A percentile compares a stretch with the other conserved stretches of the same genome.
Evolutionary conservation across 805 yeast species (phyloP).

Genomic region (Wickerhamiella azyma): DNA sequence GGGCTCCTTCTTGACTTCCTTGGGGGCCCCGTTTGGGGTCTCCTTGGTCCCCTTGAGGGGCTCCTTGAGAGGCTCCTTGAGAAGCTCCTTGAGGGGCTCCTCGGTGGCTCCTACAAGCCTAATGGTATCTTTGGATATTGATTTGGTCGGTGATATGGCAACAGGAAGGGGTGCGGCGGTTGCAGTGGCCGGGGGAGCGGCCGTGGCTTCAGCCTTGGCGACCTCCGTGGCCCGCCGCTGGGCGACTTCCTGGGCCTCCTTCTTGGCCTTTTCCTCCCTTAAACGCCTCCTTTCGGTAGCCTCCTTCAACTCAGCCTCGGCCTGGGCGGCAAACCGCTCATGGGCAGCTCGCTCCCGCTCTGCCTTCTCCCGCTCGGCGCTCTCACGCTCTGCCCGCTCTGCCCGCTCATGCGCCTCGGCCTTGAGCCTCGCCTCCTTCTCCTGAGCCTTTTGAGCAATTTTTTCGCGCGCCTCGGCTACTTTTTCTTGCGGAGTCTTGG

Average conservation of each 20-base stretch:
- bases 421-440: background rate
- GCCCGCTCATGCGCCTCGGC: background rate
- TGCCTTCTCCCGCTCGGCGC: background rate
- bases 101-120: no score
- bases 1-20: no score
- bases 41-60: no score
- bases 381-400: background rate
- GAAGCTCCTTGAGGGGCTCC: no score
- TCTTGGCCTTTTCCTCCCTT: background rate
- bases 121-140: no score
- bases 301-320: background rate
- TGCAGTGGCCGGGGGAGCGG: background rate
- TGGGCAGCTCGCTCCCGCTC: background rate
- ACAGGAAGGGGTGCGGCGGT: background rate
- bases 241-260: background rate
- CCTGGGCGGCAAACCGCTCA: background rate
- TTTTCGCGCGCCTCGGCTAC: background rate
- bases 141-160: no score
- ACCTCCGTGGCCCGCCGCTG: no score
- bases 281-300: background rate
- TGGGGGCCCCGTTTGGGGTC: no score
- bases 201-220: background rate
- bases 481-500: background rate
- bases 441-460: background rate
- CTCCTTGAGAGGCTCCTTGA: no score